phyloP scores from a whole-genome alignment of 73 alveolate species.

The Tetrahymena malaccensis region DNA sequence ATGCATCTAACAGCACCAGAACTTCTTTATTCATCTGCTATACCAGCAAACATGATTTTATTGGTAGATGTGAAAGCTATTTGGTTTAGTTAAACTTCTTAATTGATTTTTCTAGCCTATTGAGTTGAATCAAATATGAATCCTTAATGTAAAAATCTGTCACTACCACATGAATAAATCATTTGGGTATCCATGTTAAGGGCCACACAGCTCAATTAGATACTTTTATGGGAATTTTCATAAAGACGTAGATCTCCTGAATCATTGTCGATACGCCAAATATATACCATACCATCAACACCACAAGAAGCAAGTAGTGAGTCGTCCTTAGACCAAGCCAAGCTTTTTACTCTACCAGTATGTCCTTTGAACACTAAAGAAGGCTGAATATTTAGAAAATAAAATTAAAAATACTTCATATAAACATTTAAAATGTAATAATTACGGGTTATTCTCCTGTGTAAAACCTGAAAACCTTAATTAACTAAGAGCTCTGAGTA shows the following conservation, averaged over 20 bases:
- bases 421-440: background rate
- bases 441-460: conserved; percentile 67
- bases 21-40: conserved; percentile 81
- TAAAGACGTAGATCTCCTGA: conserved; percentile 31
- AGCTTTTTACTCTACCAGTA: conserved; percentile 72
- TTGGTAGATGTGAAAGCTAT: conserved; percentile 81
- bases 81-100: conserved; percentile 63
- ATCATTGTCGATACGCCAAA: conserved; percentile 62
- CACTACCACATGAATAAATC: conserved; percentile 71
- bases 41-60: conserved; percentile 81
- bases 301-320: conserved; percentile 85
- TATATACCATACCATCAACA: conserved; percentile 78
- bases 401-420: background rate
- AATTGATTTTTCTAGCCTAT: conserved; percentile 14
- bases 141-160: conserved; percentile 49
- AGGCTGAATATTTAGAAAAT: background rate
- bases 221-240: conserved; percentile 57
- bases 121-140: background rate
- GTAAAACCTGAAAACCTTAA: conserved; percentile 67
- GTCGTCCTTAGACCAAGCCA: conserved; percentile 93
- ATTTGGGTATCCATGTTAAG: conserved; percentile 17
- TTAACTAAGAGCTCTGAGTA: conserved; percentile 7
- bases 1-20: conserved; percentile 15
- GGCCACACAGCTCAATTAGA: conserved; percentile 47
- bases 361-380: conserved; percentile 54